Conservation (phyloP, 2,329 filamentous ascomycete species). For the Ploettnerulaceae sp. region DNA sequence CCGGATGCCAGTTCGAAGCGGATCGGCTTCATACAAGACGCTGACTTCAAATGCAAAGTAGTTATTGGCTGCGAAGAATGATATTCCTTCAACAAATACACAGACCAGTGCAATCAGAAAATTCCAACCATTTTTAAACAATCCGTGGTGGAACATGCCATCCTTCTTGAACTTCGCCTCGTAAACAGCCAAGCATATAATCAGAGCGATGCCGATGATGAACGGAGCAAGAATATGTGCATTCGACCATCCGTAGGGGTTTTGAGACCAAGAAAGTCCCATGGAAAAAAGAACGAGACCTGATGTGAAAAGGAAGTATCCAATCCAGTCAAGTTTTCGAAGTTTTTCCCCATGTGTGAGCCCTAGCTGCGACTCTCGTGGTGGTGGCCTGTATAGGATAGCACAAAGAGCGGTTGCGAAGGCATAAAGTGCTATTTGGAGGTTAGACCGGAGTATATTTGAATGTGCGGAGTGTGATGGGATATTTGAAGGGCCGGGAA, state of each 20-base stretch:
- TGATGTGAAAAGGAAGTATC: constrained; percentile 35
- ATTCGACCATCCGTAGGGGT: constrained; percentile 38
- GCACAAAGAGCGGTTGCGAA: constrained; percentile 27
- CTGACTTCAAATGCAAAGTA: constrained; percentile 39
- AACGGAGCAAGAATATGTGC: constrained; percentile 37
- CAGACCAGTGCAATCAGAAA: constrained; percentile 36
- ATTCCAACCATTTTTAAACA: constrained; percentile 36
- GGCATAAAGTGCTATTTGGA: too few species aligned
- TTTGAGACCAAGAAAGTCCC: constrained; percentile 37
- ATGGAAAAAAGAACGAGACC: constrained; percentile 39
- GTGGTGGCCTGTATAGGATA: constrained; percentile 36
- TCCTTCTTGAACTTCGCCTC: constrained; percentile 36
- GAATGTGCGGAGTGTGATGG: too few species aligned
- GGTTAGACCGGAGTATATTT: too few species aligned
- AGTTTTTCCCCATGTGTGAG: constrained; percentile 35
- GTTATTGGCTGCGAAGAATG: constrained; percentile 40
- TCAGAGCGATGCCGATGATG: constrained; percentile 32
- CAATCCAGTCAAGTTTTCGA: constrained; percentile 37
- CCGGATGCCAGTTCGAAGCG: constrained; percentile 33
- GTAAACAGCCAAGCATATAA: constrained; percentile 32
- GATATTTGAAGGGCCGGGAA: too few species aligned
- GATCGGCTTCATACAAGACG: constrained; percentile 37
- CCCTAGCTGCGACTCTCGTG: constrained; percentile 27
- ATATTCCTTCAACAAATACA: constrained; percentile 37
- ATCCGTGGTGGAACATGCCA: constrained; percentile 40